Conservation (phyloP, 306 rosid genomes). For the Cucurbita pepo region DNA sequence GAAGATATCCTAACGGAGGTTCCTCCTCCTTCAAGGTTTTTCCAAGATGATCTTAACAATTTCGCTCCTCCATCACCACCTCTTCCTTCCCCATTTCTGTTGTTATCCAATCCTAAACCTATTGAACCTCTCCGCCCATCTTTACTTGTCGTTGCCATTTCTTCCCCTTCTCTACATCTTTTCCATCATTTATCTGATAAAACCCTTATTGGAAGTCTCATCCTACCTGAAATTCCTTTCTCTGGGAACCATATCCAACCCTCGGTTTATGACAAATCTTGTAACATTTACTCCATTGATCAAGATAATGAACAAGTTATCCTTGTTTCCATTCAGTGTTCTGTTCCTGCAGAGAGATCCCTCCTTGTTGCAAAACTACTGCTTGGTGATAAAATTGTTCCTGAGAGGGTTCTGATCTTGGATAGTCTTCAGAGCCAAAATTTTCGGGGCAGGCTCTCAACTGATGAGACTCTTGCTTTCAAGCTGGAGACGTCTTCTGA, state of each 20-base stretch:
- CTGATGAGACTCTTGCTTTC: slow-evolving; percentile 37
- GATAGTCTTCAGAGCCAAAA: slow-evolving; percentile 36
- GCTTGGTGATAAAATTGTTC: slow-evolving; percentile 20
- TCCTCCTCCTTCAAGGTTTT: slow-evolving; percentile 71
- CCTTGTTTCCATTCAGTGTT: slow-evolving; percentile 26
- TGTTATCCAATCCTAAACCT: slow-evolving; percentile 21
- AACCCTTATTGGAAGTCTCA: slow-evolving; percentile 41
- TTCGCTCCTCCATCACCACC: slow-evolving; percentile 44
- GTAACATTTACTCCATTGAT: slow-evolving; percentile 26
- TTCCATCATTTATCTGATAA: slow-evolving; percentile 23
- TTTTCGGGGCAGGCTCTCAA: slow-evolving; percentile 41
- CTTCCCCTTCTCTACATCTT: slow-evolving; percentile 45
- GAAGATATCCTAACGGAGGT: slow-evolving; percentile 73
- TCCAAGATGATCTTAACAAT: slow-evolving; percentile 67
- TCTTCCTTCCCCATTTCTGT: slow-evolving; percentile 51
- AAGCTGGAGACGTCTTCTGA: slow-evolving; percentile 62
- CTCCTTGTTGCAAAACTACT: slow-evolving; percentile 33
- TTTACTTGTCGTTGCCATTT: slow-evolving; percentile 52
- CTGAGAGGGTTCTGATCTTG: slow-evolving; percentile 39
- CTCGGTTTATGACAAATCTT: slow-evolving; percentile 27
- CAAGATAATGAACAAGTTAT: slow-evolving; percentile 8
- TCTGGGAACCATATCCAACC: slow-evolving; percentile 28
- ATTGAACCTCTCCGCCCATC: slow-evolving; percentile 39
- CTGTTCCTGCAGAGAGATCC: slow-evolving; percentile 33
- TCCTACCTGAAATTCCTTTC: slow-evolving; percentile 48